Conservation (phyloP, 75 land plant species). For the Pinus tabuliformis region DNA sequence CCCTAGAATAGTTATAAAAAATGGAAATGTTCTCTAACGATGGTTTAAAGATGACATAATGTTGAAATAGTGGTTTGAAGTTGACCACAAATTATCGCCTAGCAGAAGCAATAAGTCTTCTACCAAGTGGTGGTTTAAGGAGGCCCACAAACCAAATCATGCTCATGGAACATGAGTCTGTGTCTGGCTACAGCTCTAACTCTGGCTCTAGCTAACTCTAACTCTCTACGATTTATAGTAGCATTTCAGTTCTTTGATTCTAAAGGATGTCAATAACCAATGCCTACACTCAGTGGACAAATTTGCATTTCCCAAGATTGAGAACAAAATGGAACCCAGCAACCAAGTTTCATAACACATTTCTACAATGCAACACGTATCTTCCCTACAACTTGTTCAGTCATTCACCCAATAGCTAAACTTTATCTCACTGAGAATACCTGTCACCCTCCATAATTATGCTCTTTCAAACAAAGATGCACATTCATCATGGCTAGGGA, state of each 20-base stretch:
- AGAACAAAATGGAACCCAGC: constrained; percentile 5
- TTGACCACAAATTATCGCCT: too few species aligned
- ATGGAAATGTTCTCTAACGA: too few species aligned
- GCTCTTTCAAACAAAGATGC: constrained; percentile 11
- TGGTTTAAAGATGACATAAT: too few species aligned
- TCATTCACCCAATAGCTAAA: constrained; percentile 3
- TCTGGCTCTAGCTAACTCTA: too few species aligned
- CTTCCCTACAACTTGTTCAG: neutral
- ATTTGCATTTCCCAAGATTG: neutral
- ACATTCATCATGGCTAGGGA: constrained; percentile 6
- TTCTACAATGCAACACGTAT: neutral
- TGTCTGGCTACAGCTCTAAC: too few species aligned
- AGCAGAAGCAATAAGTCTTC: too few species aligned
- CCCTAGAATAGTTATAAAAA: too few species aligned
- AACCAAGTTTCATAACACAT: neutral
- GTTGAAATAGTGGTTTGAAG: too few species aligned
- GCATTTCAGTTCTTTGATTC: neutral
- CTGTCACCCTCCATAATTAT: constrained; percentile 3
- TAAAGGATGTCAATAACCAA: constrained; percentile 1
- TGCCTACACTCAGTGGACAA: constrained; percentile 2
- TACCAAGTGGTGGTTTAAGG: too few species aligned
- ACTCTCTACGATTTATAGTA: neutral
- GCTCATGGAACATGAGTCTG: too few species aligned
- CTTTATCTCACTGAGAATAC: neutral
- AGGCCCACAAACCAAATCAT: too few species aligned